Conservation (phyloP, 164 flowering plant species). For the Paratinospora sagittata region DNA sequence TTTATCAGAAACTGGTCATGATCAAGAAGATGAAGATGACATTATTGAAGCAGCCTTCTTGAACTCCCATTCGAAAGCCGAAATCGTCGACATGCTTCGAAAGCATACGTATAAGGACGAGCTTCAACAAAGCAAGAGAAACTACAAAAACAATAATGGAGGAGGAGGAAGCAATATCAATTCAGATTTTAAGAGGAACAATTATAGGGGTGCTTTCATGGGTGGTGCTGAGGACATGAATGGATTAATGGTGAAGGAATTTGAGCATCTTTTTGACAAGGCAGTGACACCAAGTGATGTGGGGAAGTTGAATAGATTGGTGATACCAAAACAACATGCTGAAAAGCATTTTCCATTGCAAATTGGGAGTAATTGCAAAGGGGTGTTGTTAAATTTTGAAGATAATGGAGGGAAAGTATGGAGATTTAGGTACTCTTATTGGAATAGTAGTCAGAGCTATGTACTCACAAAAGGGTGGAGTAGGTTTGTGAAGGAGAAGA, state of each 20-base stretch:
- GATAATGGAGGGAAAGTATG: conserved; percentile 70
- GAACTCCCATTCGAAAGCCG: conserved; percentile 68
- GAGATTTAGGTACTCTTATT: conserved; percentile 83
- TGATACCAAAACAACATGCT: conserved; percentile 91
- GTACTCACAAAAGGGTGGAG: conserved; percentile 93
- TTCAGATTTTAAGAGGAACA: not conserved
- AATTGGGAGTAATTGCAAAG: conserved; percentile 35
- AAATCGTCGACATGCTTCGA: conserved; percentile 87
- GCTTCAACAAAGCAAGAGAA: conserved; percentile 62
- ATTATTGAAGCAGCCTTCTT: conserved; percentile 46
- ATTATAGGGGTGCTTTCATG: not conserved
- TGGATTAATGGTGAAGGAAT: conserved; percentile 19
- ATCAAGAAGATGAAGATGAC: conserved; percentile 19
- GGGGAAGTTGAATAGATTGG: conserved; percentile 85
- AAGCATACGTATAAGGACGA: conserved; percentile 85
- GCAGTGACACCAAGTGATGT: conserved; percentile 95
- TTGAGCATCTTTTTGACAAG: conserved; percentile 73
- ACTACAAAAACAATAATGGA: conserved; percentile 2
- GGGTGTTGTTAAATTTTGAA: conserved; percentile 64
- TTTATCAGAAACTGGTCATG: conserved; percentile 13
- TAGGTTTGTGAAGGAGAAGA: conserved; percentile 84
- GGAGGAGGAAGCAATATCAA: not conserved
- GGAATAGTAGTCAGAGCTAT: conserved; percentile 93
- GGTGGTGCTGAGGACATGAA: conserved; percentile 7
- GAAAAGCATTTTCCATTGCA: conserved; percentile 80